Percentiles rank a stretch among this genome's conserved stretches.
These are phyloP conservation scores for Raffaelea albimanens DNA, from an alignment of 2,329 filamentous ascomycete species.

Conservation along the genomic window DNA sequence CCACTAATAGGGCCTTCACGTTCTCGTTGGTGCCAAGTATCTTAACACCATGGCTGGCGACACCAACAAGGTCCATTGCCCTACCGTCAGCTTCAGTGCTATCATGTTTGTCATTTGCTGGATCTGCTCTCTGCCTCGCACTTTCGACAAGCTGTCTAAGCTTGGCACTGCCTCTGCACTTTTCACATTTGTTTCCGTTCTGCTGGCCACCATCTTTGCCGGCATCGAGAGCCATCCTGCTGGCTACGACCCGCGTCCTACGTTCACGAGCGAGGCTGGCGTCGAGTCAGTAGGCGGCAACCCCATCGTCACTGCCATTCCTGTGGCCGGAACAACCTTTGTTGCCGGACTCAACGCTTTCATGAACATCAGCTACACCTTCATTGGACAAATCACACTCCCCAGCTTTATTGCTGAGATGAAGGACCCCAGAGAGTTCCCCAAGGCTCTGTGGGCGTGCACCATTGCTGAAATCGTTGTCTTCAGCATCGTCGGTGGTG, in stretches of 20 bases:
- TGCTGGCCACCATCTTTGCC: conserved; percentile 75
- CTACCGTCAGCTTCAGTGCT: conserved; percentile 72
- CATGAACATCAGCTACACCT: conserved; percentile 92
- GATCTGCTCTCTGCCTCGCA: conserved; percentile 72
- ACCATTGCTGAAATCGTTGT: conserved; percentile 81
- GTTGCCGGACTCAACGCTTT: conserved; percentile 79
- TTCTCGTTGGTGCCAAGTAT: conserved; percentile 76
- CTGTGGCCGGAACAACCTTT: conserved; percentile 64
- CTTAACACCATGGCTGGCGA: conserved; percentile 77
- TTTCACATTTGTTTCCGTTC: conserved; percentile 83
- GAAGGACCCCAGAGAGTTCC: conserved; percentile 72
- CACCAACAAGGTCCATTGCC: conserved; percentile 51
- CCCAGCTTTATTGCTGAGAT: conserved; percentile 95
- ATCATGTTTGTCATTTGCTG: conserved; percentile 69
- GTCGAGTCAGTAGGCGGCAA: conserved; percentile 37
- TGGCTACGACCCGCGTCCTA: conserved; percentile 45
- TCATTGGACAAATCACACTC: conserved; percentile 90
- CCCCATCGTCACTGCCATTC: conserved; percentile 59
- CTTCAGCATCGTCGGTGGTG: conserved; percentile 70
- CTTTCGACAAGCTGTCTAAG: conserved; percentile 71
- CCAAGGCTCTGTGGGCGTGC: conserved; percentile 84
- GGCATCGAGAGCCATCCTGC: conserved; percentile 67
- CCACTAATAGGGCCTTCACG: conserved; percentile 56
- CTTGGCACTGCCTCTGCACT: conserved; percentile 70
- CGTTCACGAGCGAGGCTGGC: conserved; percentile 22